Conservation (phyloP, 2,329 filamentous ascomycete species). For the Didymella sp. region DNA sequence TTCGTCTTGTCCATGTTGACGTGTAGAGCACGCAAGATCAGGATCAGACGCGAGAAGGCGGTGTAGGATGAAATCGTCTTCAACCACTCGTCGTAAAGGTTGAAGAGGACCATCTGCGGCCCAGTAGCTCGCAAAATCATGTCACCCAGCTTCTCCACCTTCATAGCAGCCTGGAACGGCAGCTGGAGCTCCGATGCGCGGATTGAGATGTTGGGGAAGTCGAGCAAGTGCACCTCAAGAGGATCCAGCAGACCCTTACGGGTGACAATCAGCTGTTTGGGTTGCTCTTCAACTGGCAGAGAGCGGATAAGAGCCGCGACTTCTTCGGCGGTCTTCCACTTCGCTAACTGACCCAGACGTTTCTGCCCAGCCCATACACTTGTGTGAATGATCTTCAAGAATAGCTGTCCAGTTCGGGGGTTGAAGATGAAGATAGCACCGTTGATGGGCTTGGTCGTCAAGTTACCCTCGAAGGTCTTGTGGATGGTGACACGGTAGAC, state of each 20-base stretch:
- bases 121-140: conserved; percentile 98
- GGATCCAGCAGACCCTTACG: conserved; percentile 96
- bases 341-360: conserved; percentile 95
- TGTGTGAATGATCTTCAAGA: conserved; percentile 99
- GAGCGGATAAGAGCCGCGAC: conserved; percentile 96
- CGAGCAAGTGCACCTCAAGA: conserved; percentile 93
- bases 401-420: conserved; percentile 94
- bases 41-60: conserved; percentile 91
- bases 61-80: conserved; percentile 99
- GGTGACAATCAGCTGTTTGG: conserved; percentile 97
- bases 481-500: conserved; percentile 99
- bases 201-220: conserved; percentile 99
- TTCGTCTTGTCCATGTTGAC: conserved; percentile 99
- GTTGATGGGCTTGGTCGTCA: conserved; percentile 99
- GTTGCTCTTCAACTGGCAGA: conserved; percentile 94
- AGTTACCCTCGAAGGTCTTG: conserved; percentile 98
- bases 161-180: conserved; percentile 99
- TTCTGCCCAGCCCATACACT: conserved; percentile 99
- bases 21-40: conserved; percentile 92
- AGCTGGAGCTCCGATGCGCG: conserved; percentile 95
- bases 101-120: conserved; percentile 99
- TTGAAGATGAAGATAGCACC: conserved; percentile 99
- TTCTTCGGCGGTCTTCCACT: conserved; percentile 99
- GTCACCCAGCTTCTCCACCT: conserved; percentile 98
- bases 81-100: conserved; percentile 97